Base-by-base conservation (phyloP, 108 stramenopile genomes). In the Parietichytrium sp. region DNA sequence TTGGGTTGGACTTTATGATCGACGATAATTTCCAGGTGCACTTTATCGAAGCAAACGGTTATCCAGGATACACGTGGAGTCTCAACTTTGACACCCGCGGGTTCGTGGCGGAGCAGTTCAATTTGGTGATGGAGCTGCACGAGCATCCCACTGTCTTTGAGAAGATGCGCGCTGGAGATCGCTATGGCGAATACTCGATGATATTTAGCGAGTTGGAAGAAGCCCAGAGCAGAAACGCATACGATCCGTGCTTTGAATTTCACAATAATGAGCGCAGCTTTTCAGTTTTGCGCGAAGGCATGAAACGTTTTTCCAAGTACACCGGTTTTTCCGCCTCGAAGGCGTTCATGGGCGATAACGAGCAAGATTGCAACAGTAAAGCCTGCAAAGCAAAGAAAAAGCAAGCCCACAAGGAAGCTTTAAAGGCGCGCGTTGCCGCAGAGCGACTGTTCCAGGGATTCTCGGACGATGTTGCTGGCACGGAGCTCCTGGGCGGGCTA, bases 21-120 rank as follows among this genome's bases (percentile, higher is more conserved):
- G 61, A 72, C 20, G 61, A 72, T 25, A 72, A 72, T 42, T 72
- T 72, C 61, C 36, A 72, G 42, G 61, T 72, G 15, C 61, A 72
- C 61, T 72, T 72, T 72, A 72, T 72, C 42, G 61, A 72, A 42
- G 61, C 61, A 13, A 72, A 72, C 42, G 61, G 61, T n/a, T 72
- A 72, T 38, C 61, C 61, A 6, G 61, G 61, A 36, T 72, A 72
- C 61, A 72, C 61, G 29, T 72, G 61, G 61, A 72, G 61, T 38
- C 36, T 72, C 20, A 72, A 72, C 61, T 72, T 72, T 72, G 61
- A 72, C 33, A 72, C 61, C 15, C 61, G 61, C 2, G 42, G 61
- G 10, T 72, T 72, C 25, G 61, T 72, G 29, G 61, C 61, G 29
- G 61, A 72, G 42, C 61, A 72, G 3, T 72, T 72, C 20, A 25